A percentile compares a stretch with the other conserved stretches of the same genome.
Evolutionary conservation across 1,284 basidiomycete genomes (phyloP).

Genomic region (Thelephora terrestris): DNA sequence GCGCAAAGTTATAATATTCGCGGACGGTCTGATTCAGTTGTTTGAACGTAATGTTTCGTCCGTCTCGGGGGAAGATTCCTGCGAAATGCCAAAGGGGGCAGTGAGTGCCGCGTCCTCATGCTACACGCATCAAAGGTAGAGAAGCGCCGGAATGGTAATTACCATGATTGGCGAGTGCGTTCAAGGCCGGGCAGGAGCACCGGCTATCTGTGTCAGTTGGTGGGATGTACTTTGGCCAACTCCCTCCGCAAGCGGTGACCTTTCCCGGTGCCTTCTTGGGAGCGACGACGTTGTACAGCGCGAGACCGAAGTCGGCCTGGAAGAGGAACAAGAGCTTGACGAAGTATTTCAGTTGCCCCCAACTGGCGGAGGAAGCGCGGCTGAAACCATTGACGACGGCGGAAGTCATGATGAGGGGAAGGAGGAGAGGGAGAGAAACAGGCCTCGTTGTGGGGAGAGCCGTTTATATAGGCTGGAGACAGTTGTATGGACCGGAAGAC

Average conservation of each 20-base stretch:
- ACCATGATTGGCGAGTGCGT: constrained; percentile 72
- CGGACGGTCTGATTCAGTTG: constrained; percentile 39
- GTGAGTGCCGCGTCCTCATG: not conserved
- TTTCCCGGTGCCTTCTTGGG: constrained; percentile 44
- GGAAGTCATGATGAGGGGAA: not conserved
- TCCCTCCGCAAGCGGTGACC: constrained; percentile 29
- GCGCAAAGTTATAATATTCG: constrained; percentile 56
- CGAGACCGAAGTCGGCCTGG: constrained; percentile 34
- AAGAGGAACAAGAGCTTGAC: not conserved
- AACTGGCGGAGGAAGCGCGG: not conserved
- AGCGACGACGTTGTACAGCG: constrained; percentile 43
- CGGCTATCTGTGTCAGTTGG: constrained; percentile 55
- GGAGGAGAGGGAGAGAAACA: not conserved
- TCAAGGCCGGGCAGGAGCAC: constrained; percentile 59
- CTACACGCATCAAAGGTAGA: not conserved
- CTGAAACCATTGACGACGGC: not conserved
- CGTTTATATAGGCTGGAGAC: not conserved
- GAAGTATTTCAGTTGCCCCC: not conserved
- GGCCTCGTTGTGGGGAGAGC: no score
- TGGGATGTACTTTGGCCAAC: constrained; percentile 57
- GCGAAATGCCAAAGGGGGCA: not conserved
- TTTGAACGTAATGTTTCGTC: constrained; percentile 55
- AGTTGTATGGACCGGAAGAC: no score
- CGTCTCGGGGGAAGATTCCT: constrained; percentile 63
- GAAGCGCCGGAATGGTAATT: constrained; percentile 13